Evolutionary conservation across 2,329 filamentous ascomycete species (phyloP).

Genomic region (Hypoxylon sp.): DNA sequence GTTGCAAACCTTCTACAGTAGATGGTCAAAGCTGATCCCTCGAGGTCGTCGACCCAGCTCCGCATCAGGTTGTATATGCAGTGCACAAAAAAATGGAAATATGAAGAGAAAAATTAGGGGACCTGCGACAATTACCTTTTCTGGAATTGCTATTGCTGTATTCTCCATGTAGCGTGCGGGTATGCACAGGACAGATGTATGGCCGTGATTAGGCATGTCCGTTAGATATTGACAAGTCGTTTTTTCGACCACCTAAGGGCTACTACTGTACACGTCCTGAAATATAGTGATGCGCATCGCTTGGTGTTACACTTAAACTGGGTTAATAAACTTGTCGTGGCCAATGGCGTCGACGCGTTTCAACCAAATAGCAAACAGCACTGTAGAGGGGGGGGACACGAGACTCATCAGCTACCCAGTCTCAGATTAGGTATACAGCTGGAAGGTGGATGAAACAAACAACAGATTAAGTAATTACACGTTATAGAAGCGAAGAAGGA

Average conservation of each 20-base stretch:
- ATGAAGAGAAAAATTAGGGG: slow-evolving; percentile 3
- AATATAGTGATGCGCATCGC: slow-evolving; percentile 16
- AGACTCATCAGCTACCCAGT: slow-evolving; percentile 28
- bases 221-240: slow-evolving; percentile 24
- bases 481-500: not conserved
- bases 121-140: slow-evolving; percentile 23
- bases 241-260: slow-evolving; percentile 12
- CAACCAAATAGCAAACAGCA: slow-evolving; percentile 20
- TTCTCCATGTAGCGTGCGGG: slow-evolving; percentile 30
- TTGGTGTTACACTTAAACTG: slow-evolving; percentile 31
- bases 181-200: slow-evolving; percentile 37
- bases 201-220: slow-evolving; percentile 38
- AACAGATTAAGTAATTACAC: not conserved
- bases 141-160: slow-evolving; percentile 10
- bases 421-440: slow-evolving; percentile 2
- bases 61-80: slow-evolving; percentile 11
- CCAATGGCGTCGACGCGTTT: slow-evolving; percentile 28
- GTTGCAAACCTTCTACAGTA: not conserved
- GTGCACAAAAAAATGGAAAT: not conserved
- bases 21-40: not conserved
- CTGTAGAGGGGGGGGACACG: slow-evolving; percentile 5
- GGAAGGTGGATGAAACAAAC: not conserved
- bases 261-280: slow-evolving; percentile 16
- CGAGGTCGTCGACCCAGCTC: slow-evolving; percentile 1
- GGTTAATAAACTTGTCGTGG: slow-evolving; percentile 10